These are phyloP conservation scores for Solanum hybrid DNA, from an alignment of 305 asterid species.

Conservation along the genomic window DNA sequence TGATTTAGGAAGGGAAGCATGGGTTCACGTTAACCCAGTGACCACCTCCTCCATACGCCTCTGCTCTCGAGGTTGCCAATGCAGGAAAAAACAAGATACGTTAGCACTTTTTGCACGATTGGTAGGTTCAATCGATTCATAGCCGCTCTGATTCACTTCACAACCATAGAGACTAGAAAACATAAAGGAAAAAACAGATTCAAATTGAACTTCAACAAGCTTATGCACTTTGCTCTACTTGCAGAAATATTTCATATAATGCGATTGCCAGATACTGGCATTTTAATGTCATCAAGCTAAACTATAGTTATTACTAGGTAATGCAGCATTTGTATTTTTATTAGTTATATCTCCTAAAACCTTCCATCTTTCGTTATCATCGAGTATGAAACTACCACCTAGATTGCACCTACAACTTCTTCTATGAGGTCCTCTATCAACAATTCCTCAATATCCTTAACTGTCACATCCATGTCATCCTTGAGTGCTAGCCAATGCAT, in stretches of 20 bases:
- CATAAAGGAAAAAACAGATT: background rate
- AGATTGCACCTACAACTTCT: constrained; percentile 26
- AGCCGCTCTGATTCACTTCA: background rate
- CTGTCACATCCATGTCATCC: constrained; percentile 26
- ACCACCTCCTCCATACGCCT: background rate
- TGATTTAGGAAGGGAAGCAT: background rate
- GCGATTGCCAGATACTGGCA: background rate
- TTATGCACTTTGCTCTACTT: background rate
- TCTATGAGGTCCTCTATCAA: constrained; percentile 48
- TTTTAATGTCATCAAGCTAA: background rate
- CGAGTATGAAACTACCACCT: background rate
- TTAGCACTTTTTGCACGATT: background rate
- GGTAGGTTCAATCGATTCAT: background rate
- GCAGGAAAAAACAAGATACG: too few species aligned
- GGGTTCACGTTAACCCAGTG: background rate
- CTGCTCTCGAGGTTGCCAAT: too few species aligned
- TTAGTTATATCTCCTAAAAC: background rate
- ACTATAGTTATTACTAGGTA: constrained; percentile 1
- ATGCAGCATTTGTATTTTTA: background rate
- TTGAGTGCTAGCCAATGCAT: constrained; percentile 34
- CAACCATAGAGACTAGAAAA: background rate
- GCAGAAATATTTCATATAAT: background rate
- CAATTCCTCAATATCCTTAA: constrained; percentile 38
- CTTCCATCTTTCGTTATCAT: background rate
- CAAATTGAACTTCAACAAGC: background rate